Evolutionary conservation across 2,329 filamentous ascomycete genomes (phyloP).

Genomic region (Eutypa lata): DNA sequence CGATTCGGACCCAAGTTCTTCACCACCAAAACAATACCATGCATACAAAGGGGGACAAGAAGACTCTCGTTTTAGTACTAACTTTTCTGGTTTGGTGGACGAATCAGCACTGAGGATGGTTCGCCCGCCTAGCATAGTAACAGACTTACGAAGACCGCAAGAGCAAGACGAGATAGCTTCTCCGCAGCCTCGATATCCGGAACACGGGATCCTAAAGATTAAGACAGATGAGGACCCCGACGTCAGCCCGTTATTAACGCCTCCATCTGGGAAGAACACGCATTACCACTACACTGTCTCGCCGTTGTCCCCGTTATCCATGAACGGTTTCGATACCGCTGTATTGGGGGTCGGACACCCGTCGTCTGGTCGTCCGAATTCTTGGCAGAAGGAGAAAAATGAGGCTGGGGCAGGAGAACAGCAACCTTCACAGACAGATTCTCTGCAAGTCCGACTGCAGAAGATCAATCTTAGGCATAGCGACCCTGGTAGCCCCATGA

Average conservation of each 20-base stretch:
- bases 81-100: conserved; percentile 9
- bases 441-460: conserved; percentile 5
- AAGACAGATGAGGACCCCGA: conserved; percentile 10
- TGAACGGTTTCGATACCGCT: conserved; percentile 4
- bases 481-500: conserved; percentile 20
- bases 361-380: background rate
- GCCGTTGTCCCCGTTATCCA: conserved; percentile 17
- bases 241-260: conserved; percentile 20
- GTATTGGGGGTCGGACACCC: background rate
- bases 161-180: conserved; percentile 12
- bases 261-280: conserved; percentile 8
- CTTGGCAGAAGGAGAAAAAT: background rate
- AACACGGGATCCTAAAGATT: conserved; percentile 13
- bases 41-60: background rate
- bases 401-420: background rate
- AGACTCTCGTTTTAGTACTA: background rate
- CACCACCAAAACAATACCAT: conserved; percentile 1
- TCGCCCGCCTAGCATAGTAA: conserved; percentile 7
- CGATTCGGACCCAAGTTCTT: conserved; percentile 7
- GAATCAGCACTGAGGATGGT: conserved; percentile 11
- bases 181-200: conserved; percentile 16
- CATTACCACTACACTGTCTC: conserved; percentile 19
- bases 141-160: conserved; percentile 1
- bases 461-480: conserved; percentile 20
- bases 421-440: background rate